Evolutionary conservation across 1,284 basidiomycete genomes (phyloP).

Genomic region (Gomphus bonarii): DNA sequence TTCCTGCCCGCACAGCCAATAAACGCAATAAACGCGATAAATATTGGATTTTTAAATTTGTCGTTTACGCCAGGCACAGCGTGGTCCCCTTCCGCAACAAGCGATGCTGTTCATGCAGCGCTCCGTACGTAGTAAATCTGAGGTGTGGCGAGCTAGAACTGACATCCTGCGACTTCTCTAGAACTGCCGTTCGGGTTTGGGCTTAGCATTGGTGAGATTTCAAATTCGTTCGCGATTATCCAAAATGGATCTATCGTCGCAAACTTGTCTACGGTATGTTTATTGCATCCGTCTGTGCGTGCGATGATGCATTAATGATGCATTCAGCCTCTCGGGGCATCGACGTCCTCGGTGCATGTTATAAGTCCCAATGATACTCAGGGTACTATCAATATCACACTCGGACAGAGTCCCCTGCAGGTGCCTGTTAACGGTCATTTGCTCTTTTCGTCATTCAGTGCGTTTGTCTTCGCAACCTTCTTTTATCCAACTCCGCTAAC

Average conservation of each 20-base stretch:
- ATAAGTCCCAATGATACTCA: conserved; percentile 45
- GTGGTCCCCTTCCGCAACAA: conserved; percentile 51
- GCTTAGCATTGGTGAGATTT: conserved; percentile 52
- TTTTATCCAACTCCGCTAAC: not conserved
- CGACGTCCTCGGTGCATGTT: conserved; percentile 43
- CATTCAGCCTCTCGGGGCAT: conserved; percentile 45
- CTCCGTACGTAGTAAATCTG: conserved; percentile 32
- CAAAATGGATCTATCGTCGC: conserved; percentile 41
- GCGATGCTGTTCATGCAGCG: conserved; percentile 47
- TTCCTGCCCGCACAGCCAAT: conserved; percentile 48
- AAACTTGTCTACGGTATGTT: conserved; percentile 43
- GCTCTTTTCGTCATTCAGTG: conserved; percentile 50
- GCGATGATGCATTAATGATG: conserved; percentile 13
- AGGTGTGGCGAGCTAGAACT: not conserved
- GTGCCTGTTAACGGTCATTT: conserved; percentile 40
- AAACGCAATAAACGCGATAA: conserved; percentile 58
- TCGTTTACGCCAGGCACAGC: conserved; percentile 44
- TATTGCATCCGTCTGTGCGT: conserved; percentile 12
- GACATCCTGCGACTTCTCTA: conserved; percentile 17
- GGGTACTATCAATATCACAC: conserved; percentile 58
- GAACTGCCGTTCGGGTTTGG: conserved; percentile 73
- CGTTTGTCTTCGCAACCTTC: conserved; percentile 16
- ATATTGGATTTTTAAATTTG: conserved; percentile 54
- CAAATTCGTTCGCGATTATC: conserved; percentile 56
- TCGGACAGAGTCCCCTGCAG: conserved; percentile 44